Conservation (phyloP, 2,329 filamentous ascomycete genomes). For the Cladosporium cucumerinum region DNA sequence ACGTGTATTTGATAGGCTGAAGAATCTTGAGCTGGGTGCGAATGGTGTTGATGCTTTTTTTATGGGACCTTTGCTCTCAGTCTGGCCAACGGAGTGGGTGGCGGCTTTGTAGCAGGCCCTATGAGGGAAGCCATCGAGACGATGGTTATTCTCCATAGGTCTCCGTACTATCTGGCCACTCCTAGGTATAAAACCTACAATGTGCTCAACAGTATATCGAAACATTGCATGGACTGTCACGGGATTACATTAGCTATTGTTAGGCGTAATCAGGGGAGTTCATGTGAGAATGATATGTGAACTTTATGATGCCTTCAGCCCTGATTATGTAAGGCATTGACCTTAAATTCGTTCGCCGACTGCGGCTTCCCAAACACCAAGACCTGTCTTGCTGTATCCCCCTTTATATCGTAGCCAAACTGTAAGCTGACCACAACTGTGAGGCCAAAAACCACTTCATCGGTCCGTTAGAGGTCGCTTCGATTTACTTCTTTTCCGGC, state of each 20-base stretch:
- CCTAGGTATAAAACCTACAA: neutral
- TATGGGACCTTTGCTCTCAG: neutral
- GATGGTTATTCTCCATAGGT: neutral
- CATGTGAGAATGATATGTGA: neutral
- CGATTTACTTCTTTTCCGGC: neutral
- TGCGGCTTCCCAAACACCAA: neutral
- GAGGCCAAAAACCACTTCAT: fast-evolving
- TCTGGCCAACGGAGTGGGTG: neutral
- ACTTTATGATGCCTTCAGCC: neutral
- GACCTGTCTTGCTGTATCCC: neutral
- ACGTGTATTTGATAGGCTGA: neutral
- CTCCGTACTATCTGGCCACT: neutral
- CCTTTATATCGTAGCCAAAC: neutral
- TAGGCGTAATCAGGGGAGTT: neutral
- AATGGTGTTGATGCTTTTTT: neutral
- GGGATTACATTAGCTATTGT: no score
- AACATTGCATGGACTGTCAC: neutral
- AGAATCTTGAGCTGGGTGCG: neutral
- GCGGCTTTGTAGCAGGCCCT: neutral
- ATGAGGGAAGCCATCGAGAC: neutral
- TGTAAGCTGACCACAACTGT: neutral
- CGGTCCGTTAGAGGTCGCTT: neutral
- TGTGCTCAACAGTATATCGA: neutral
- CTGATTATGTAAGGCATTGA: neutral
- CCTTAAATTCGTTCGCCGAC: neutral